Percentiles rank a stretch among this genome's conserved stretches.
These are phyloP conservation scores for Oxytropis ochrocephala DNA, from an alignment of 306 rosid genomes.

Conservation along the genomic window DNA sequence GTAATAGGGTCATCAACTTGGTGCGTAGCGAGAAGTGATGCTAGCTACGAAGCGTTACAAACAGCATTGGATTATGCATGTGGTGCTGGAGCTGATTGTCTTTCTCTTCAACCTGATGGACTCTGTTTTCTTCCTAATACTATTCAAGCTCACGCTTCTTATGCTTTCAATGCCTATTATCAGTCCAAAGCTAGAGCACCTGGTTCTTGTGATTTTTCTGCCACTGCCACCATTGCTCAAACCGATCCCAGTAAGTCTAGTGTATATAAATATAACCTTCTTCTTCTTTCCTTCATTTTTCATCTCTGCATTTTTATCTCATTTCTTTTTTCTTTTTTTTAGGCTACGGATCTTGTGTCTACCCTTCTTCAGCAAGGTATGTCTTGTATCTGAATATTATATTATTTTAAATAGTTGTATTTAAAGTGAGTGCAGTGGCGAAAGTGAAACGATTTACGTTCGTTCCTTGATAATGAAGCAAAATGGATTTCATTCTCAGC, in stretches of 20 bases:
- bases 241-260: slow-evolving; percentile 62
- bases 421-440: background rate
- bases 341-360: slow-evolving; percentile 99
- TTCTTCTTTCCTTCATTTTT: background rate
- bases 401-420: background rate
- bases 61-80: slow-evolving; percentile 83
- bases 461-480: slow-evolving; percentile 63
- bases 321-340: background rate
- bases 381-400: background rate
- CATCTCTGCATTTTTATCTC: background rate
- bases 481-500: slow-evolving; percentile 31
- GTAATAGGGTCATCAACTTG: slow-evolving; percentile 37
- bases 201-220: slow-evolving; percentile 73
- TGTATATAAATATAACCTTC: no score
- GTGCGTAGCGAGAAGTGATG: slow-evolving; percentile 87
- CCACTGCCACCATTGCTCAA: slow-evolving; percentile 74
- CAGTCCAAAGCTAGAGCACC: slow-evolving; percentile 55
- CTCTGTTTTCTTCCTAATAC: slow-evolving; percentile 87
- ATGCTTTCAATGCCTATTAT: slow-evolving; percentile 79
- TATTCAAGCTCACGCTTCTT: slow-evolving; percentile 88
- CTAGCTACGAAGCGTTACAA: slow-evolving; percentile 42
- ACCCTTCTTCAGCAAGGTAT: slow-evolving; percentile 77
- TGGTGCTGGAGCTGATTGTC: slow-evolving; percentile 67
- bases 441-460: background rate
- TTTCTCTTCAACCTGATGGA: slow-evolving; percentile 47